Base-by-base conservation (phyloP, 208 protist genomes). In the Strigomonas galati region DNA sequence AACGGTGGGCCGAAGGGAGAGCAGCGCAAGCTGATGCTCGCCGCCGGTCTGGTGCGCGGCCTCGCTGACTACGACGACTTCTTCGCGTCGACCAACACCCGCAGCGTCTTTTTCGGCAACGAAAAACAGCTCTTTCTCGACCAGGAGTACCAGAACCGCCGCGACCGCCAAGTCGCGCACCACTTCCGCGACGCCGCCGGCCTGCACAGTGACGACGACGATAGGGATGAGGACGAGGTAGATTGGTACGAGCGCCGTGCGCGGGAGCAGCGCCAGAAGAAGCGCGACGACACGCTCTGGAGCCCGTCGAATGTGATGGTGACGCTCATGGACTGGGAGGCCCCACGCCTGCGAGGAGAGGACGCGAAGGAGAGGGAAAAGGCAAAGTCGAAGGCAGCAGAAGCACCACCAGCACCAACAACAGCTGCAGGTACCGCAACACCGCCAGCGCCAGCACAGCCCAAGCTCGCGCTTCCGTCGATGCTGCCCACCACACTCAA, bases 301-400 rank as follows among this genome's bases (percentile, higher is more conserved):
- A 79, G 75, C 40, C 76, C 82, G 31, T 62, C 78, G 5, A 81
- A 84, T 1, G 74, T 95, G 27, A 91, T 95, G 90, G 63, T 74
- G 30, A 95, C 87, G 21, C 73, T 95, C 5, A 80, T 94, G 76
- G 72, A 62, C 48, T 94, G 89, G 89, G 76, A 78, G 19, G 59
- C 78, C 5, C 72, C 76, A 2, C 55, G 59, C 9, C 51, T 56
- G 5, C 37, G 35, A 23, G 35, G 19, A 15, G 37, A 1, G 9
- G 53, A 4, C n/a, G 40, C 2, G 15, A 6, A 2, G 0, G n/a
- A 24, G 31, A 7, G 48, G 35, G n/a, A 23, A 43, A 0, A 30
- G 17, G 44, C 9, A 15, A 32, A 32, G 17, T 14, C 28, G 6
- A 3, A 31, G 30, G 14, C 49, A 58, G 14, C 58, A 57, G 19